A percentile compares a stretch with the other conserved stretches of the same genome.
These are phyloP conservation scores for Penicillium tannophilum DNA, from an alignment of 495 filamentous ascomycete species.

Conservation along the genomic window DNA sequence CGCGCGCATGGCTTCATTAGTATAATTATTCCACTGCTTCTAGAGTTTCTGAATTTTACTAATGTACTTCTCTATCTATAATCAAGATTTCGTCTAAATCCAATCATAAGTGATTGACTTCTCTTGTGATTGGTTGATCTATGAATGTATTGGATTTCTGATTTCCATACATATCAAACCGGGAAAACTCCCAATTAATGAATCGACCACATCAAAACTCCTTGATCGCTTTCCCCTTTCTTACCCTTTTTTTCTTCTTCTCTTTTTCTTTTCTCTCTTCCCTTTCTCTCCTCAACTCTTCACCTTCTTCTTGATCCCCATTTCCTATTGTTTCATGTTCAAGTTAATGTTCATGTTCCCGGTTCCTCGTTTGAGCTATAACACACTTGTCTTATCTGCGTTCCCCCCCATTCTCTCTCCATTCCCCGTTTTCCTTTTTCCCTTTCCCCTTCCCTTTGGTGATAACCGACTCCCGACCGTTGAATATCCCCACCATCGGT, in stretches of 20 bases:
- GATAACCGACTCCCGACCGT: conserved; percentile 14
- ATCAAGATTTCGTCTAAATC: neutral
- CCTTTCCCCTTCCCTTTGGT: conserved; percentile 7
- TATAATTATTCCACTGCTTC: neutral
- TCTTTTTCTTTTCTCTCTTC: conserved; percentile 4
- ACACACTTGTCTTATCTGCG: conserved; percentile 12
- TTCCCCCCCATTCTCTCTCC: conserved; percentile 5
- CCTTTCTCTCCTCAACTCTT: conserved; percentile 11
- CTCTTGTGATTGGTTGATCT: neutral
- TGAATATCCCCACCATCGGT: neutral
- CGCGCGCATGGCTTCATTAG: conserved; percentile 19
- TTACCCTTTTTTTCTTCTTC: conserved; percentile 11
- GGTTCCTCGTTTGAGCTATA: neutral
- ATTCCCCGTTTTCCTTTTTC: conserved; percentile 1
- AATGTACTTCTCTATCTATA: neutral
- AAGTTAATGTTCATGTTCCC: conserved; percentile 1
- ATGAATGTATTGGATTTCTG: conserved; percentile 5
- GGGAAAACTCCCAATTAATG: conserved; percentile 5
- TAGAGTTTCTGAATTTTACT: neutral
- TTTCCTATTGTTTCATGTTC: neutral
- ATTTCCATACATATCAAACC: conserved; percentile 11
- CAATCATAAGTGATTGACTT: neutral
- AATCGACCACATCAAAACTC: conserved; percentile 18
- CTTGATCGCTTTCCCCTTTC: conserved; percentile 24
- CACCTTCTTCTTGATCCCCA: neutral